Evolutionary conservation across 176 grass and related monocot genomes (phyloP), one percentile per base, ranked within the genome.

Genomic region (Carex scoparia): DNA sequence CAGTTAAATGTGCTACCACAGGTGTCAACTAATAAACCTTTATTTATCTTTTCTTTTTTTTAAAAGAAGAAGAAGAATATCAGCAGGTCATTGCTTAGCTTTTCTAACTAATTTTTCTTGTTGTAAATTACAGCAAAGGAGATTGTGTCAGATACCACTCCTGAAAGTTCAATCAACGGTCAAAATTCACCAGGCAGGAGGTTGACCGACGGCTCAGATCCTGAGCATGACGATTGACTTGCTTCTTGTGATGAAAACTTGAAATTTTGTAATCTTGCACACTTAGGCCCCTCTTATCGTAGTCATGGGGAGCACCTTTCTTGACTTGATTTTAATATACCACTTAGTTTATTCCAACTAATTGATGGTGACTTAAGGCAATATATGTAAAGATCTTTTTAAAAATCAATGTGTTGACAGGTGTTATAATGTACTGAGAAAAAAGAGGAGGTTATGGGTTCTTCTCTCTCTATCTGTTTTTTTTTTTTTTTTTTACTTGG

Each of bases 1-100:
- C 81, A 12, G 30, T 90, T 73, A 91, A 90, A 85, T 90, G 95
- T 67, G 91, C 89, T 67, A 77, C 75, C 65, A 92, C 89, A 94
- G 95, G 95, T 94, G 87, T 81, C 56, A 46, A 81, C 8, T 63
- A 40, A 7, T 63, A 81, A 63, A 42, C 4, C 55, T 81, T 64
- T 27, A 11, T 40, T 63, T 7, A 64, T 46, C 13, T 3, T 79
- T 7, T 19, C 40, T 44, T n/a, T n/a, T n/a, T n/a, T n/a, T n/a
- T n/a, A n/a, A n/a, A n/a, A n/a, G n/a, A n/a, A 53, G 1, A 74
- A 81, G 10, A 81, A 44, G 1, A 10, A 62, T 64, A 42, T 48
- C 4, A 13, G 18, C 15, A 64, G 28, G 58, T 63, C 3, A 37
- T 3, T 81, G 23, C 7, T 61, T 42, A 63, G 54, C 35, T 27